Evolutionary conservation across 148 eudicot genomes (phyloP).

Genomic region (Rhododendron williamsianum): DNA sequence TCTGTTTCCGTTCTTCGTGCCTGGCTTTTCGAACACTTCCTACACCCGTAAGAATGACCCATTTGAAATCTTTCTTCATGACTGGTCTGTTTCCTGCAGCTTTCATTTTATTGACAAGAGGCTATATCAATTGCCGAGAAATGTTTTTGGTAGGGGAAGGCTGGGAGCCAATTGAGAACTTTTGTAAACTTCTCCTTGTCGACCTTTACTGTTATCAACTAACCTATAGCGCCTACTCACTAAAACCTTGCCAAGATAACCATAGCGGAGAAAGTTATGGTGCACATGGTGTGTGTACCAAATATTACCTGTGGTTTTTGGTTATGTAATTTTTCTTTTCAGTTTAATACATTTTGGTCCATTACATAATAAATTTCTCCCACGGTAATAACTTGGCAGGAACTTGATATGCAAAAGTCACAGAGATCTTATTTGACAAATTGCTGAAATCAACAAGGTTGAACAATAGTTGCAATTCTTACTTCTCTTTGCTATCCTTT

Average conservation of each 20-base stretch:
- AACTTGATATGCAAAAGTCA: background rate
- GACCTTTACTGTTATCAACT: too few species aligned
- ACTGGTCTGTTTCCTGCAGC: background rate
- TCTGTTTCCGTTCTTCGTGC: slow-evolving; percentile 91
- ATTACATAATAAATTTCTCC: background rate
- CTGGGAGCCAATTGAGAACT: background rate
- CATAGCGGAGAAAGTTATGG: background rate
- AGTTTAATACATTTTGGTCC: background rate
- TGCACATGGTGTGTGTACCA: background rate
- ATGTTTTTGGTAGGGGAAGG: background rate
- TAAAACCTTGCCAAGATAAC: background rate
- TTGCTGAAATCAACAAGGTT: background rate
- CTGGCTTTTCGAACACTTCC: slow-evolving; percentile 88
- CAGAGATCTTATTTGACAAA: background rate
- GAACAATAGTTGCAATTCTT: background rate
- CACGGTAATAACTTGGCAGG: background rate
- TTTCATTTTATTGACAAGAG: background rate
- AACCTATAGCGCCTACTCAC: background rate
- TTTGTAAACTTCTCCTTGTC: background rate
- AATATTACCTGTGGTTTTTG: background rate
- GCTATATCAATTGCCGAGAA: background rate
- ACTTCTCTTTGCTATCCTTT: background rate
- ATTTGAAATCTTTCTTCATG: background rate
- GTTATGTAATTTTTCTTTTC: background rate
- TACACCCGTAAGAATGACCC: slow-evolving; percentile 62